Evolutionary conservation across 805 yeast species (phyloP).

Genomic region (Metschnikowia matae): DNA sequence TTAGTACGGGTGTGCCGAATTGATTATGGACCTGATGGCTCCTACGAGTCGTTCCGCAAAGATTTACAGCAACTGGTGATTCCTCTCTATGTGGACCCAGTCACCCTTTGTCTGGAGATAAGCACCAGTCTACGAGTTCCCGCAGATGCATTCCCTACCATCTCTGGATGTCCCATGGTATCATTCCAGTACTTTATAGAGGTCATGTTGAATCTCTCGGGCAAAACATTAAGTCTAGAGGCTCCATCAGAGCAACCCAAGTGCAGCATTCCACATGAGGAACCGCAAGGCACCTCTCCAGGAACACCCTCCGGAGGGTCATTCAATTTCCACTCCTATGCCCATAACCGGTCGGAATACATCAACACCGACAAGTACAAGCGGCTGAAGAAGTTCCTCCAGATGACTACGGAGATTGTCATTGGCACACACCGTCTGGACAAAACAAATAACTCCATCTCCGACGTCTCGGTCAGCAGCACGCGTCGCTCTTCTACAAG

Average conservation of each 20-base stretch:
- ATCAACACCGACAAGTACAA: slow-evolving; percentile 79
- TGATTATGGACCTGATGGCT: slow-evolving; percentile 53
- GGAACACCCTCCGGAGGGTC: slow-evolving; percentile 14
- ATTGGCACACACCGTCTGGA: slow-evolving; percentile 70
- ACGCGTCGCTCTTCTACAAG: slow-evolving; percentile 1
- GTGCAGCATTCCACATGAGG: slow-evolving; percentile 10
- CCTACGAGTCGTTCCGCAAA: slow-evolving; percentile 72
- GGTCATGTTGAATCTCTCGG: slow-evolving; percentile 75
- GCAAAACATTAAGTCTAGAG: slow-evolving; percentile 41
- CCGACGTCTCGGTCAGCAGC: slow-evolving; percentile 1
- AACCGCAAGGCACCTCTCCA: slow-evolving; percentile 9
- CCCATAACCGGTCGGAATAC: slow-evolving; percentile 38
- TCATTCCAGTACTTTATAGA: slow-evolving; percentile 84
- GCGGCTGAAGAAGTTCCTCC: slow-evolving; percentile 70
- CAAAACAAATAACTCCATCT: slow-evolving; percentile 1
- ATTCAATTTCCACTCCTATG: slow-evolving; percentile 20
- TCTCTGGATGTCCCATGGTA: slow-evolving; percentile 63
- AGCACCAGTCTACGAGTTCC: slow-evolving; percentile 70
- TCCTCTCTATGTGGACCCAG: slow-evolving; percentile 77
- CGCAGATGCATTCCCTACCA: slow-evolving; percentile 81
- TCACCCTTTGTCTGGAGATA: slow-evolving; percentile 50
- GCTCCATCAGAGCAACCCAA: slow-evolving; percentile 17
- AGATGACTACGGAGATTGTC: slow-evolving; percentile 74
- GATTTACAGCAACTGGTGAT: slow-evolving; percentile 74
- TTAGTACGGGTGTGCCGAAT: slow-evolving; percentile 73